Evolutionary conservation across 768 basidiomycete genomes (phyloP).

Genomic region (Suillus ampliporus): DNA sequence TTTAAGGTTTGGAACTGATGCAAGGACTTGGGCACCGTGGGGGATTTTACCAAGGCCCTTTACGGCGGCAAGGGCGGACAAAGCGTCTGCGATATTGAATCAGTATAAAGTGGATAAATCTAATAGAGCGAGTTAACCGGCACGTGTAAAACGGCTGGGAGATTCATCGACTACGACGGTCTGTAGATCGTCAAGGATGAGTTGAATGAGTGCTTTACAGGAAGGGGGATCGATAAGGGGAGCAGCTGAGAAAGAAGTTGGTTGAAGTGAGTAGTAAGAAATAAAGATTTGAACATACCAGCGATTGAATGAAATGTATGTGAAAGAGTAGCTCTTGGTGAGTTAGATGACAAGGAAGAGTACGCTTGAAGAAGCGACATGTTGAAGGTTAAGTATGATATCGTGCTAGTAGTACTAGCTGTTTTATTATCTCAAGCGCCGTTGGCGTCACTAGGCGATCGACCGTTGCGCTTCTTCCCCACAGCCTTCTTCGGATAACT

Average conservation of each 20-base stretch:
- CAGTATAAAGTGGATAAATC: background rate
- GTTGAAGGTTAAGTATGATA: too few species aligned
- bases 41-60: constrained; percentile 79
- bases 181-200: constrained; percentile 65
- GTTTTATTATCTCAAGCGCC: background rate
- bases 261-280: background rate
- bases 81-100: constrained; percentile 54
- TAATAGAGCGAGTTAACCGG: constrained; percentile 50
- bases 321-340: constrained; percentile 51
- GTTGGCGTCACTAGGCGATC: constrained; percentile 3
- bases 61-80: constrained; percentile 68
- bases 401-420: background rate
- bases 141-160: constrained; percentile 54
- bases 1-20: constrained; percentile 58
- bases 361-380: constrained; percentile 13
- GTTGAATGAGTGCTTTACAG: constrained; percentile 60
- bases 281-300: constrained; percentile 39
- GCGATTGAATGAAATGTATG: constrained; percentile 56
- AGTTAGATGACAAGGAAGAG: constrained; percentile 47
- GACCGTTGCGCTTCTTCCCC: background rate
- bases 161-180: constrained; percentile 39
- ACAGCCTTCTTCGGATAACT: background rate
- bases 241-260: background rate
- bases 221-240: constrained; percentile 50
- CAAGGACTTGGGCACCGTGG: constrained; percentile 67